A percentile compares a stretch with the other conserved stretches of the same genome.
These are phyloP conservation scores for Vanilla planifolia DNA, from an alignment of 106 monocot species.

Conservation along the genomic window DNA sequence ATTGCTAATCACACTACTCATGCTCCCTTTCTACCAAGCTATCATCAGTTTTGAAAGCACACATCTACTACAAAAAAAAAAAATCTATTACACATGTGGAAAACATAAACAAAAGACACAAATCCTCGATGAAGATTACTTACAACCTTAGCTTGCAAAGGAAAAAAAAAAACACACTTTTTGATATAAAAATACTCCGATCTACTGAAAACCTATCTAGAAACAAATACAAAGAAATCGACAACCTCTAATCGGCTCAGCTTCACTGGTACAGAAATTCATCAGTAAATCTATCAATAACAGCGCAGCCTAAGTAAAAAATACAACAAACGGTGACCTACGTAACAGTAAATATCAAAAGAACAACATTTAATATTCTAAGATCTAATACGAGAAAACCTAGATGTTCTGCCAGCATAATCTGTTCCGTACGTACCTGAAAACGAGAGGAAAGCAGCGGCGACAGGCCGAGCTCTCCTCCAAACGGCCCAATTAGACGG, in stretches of 20 bases:
- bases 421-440: neutral
- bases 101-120: too few species aligned
- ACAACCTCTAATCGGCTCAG: neutral
- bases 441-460: constrained; percentile 5
- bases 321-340: neutral
- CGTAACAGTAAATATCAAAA: neutral
- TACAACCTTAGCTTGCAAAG: too few species aligned
- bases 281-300: neutral
- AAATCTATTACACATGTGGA: too few species aligned
- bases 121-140: too few species aligned
- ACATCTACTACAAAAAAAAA: too few species aligned
- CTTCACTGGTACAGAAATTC: neutral
- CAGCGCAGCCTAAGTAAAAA: neutral
- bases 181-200: too few species aligned
- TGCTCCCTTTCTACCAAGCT: too few species aligned
- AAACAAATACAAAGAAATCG: too few species aligned
- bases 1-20: too few species aligned
- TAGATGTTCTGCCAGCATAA: neutral
- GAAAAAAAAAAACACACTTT: too few species aligned
- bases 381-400: constrained; percentile 1
- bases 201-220: too few species aligned
- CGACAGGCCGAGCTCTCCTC: neutral
- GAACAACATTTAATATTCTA: neutral
- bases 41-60: too few species aligned
- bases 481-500: constrained; percentile 1